Conservation (phyloP, 306 rosid species). For the Echinosophora koreensis region DNA sequence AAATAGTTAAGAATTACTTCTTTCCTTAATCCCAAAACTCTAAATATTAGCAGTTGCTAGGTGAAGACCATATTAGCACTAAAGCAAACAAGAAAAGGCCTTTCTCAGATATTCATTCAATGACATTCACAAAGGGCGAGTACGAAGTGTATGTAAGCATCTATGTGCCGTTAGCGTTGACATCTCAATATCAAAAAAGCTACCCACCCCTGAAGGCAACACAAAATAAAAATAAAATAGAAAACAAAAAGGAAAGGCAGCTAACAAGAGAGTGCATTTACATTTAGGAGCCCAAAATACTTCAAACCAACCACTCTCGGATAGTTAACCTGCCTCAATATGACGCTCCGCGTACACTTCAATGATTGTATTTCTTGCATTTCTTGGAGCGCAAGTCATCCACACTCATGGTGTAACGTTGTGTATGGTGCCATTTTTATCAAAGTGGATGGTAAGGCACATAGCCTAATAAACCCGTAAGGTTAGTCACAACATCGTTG, state of each 20-base stretch:
- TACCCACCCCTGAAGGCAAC: constrained; percentile 7
- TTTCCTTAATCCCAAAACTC: too few species aligned
- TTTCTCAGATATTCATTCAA: not conserved
- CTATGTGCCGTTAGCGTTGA: not conserved
- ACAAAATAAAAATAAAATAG: not conserved
- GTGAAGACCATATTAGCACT: not conserved
- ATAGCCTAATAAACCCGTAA: constrained; percentile 72
- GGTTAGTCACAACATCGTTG: constrained; percentile 72
- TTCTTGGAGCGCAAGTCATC: constrained; percentile 8
- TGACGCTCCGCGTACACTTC: not conserved
- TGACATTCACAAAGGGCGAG: not conserved
- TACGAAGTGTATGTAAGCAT: constrained; percentile 9
- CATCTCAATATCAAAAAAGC: not conserved
- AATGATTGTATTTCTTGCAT: constrained; percentile 33
- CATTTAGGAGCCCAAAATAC: constrained; percentile 44
- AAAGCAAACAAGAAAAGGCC: not conserved
- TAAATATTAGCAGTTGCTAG: too few species aligned
- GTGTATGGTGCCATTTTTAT: constrained; percentile 31
- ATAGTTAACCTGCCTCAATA: constrained; percentile 23
- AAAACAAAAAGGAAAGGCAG: not conserved
- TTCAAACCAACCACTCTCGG: constrained; percentile 31
- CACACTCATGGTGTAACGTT: constrained; percentile 20
- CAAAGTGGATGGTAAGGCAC: constrained; percentile 87
- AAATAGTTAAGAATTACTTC: too few species aligned
- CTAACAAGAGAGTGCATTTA: constrained; percentile 45